These are phyloP conservation scores for Rhododendron mucronatum DNA, from an alignment of 148 eudicot genomes.

Conservation along the genomic window DNA sequence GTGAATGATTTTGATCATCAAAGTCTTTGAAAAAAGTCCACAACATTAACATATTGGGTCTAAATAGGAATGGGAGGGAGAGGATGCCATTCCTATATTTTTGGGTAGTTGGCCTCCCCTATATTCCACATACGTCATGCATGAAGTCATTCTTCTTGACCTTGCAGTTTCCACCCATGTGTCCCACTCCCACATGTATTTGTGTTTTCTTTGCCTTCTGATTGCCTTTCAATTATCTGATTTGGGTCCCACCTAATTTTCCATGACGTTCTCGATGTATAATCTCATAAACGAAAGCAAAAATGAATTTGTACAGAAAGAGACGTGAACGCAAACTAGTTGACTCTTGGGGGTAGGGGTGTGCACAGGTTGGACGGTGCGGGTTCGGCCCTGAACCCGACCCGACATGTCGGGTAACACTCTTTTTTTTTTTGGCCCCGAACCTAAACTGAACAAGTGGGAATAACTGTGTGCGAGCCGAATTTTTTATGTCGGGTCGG, in stretches of 20 bases:
- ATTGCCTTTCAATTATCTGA: background rate
- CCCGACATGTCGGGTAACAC: no score
- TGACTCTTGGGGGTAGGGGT: background rate
- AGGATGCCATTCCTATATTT: background rate
- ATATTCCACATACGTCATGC: constrained; percentile 5
- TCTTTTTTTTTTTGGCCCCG: no score
- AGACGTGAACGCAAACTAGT: background rate
- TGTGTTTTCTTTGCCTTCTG: background rate
- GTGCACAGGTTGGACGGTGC: no score
- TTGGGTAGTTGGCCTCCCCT: background rate
- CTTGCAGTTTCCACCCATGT: background rate
- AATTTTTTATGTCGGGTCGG: no score
- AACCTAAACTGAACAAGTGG: no score
- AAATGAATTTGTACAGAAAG: background rate
- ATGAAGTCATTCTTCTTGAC: background rate
- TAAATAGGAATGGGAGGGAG: background rate
- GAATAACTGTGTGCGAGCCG: no score
- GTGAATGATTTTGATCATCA: no score
- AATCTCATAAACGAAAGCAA: background rate
- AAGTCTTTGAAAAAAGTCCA: no score
- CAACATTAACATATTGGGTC: no score
- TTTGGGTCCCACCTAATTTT: background rate
- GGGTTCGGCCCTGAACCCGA: no score
- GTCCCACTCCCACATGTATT: background rate
- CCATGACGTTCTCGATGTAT: background rate